Conservation (phyloP, 352 stramenopile species). For the Phytophthora litchii region DNA sequence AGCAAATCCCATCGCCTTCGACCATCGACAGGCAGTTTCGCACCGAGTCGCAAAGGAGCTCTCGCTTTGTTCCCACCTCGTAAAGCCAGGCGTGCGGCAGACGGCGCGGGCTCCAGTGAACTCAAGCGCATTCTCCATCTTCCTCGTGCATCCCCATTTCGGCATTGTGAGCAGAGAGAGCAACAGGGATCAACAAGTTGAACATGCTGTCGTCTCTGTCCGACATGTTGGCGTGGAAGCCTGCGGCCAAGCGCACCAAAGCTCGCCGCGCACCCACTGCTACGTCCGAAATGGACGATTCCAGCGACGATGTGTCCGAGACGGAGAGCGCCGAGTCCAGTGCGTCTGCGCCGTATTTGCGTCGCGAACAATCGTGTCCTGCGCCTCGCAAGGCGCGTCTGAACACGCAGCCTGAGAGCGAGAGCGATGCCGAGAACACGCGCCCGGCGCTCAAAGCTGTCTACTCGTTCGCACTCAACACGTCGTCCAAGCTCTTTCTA, state of each 20-base stretch:
- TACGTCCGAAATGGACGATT: constrained; percentile 49
- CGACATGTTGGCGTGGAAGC: constrained; percentile 47
- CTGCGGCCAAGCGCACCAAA: constrained; percentile 22
- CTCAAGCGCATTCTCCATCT: constrained; percentile 27
- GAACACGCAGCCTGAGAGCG: constrained; percentile 35
- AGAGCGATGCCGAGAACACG: constrained; percentile 28
- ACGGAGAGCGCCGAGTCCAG: constrained; percentile 60
- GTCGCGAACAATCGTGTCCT: constrained; percentile 37
- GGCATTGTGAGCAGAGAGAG: constrained; percentile 21
- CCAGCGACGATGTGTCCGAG: constrained; percentile 54
- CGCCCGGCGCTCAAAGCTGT: constrained; percentile 37
- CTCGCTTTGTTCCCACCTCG: constrained; percentile 37
- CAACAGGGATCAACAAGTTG: too few relatives aligned
- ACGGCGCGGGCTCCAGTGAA: constrained; percentile 14
- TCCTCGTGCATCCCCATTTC: constrained; percentile 27
- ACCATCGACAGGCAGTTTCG: constrained; percentile 23
- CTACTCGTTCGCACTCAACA: constrained; percentile 57
- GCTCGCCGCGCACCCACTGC: constrained; percentile 40
- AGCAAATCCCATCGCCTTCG: constrained; percentile 14
- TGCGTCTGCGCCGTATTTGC: constrained; percentile 26
- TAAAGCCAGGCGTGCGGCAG: constrained; percentile 26
- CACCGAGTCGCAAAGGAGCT: not conserved
- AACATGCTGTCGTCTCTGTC: constrained; percentile 41
- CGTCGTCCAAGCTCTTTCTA: constrained; percentile 58
- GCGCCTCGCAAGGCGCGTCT: constrained; percentile 16